A percentile compares a stretch with the other conserved stretches of the same genome.
These are phyloP conservation scores for Penicillium atrosanguineum DNA, from an alignment of 495 filamentous ascomycete genomes.

Conservation along the genomic window DNA sequence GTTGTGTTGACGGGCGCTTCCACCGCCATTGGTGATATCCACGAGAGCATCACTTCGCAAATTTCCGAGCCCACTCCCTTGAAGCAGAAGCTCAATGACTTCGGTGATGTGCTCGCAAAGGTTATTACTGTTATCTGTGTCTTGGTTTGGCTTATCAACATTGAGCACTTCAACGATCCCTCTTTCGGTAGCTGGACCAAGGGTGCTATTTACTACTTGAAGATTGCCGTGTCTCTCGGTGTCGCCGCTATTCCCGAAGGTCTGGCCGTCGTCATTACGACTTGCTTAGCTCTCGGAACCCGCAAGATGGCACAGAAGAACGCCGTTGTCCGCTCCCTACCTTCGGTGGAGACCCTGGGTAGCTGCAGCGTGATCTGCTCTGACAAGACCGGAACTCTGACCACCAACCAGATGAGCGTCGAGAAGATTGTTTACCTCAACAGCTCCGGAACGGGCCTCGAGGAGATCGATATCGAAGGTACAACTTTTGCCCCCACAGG, in stretches of 20 bases:
- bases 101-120: slow-evolving; percentile 94
- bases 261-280: slow-evolving; percentile 95
- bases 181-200: slow-evolving; percentile 93
- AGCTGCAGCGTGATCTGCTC: slow-evolving; percentile 99
- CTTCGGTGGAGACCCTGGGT: slow-evolving; percentile 95
- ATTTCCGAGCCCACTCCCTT: slow-evolving; percentile 96
- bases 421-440: slow-evolving; percentile 85
- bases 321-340: slow-evolving; percentile 90
- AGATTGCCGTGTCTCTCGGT: slow-evolving; percentile 98
- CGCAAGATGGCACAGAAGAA: slow-evolving; percentile 99
- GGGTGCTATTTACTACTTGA: slow-evolving; percentile 98
- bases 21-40: slow-evolving; percentile 98
- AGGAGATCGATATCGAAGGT: slow-evolving; percentile 89
- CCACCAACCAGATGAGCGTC: slow-evolving; percentile 99
- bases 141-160: slow-evolving; percentile 97
- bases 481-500: slow-evolving; percentile 91
- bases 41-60: slow-evolving; percentile 96
- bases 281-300: slow-evolving; percentile 91
- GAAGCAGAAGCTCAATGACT: slow-evolving; percentile 98
- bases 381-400: slow-evolving; percentile 99
- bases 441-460: slow-evolving; percentile 67
- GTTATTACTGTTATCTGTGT: slow-evolving; percentile 97
- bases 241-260: slow-evolving; percentile 98
- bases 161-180: slow-evolving; percentile 92
- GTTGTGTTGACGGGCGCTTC: slow-evolving; percentile 88